Base-by-base conservation (phyloP, 1,284 basidiomycete genomes). In the Trametes sp. region DNA sequence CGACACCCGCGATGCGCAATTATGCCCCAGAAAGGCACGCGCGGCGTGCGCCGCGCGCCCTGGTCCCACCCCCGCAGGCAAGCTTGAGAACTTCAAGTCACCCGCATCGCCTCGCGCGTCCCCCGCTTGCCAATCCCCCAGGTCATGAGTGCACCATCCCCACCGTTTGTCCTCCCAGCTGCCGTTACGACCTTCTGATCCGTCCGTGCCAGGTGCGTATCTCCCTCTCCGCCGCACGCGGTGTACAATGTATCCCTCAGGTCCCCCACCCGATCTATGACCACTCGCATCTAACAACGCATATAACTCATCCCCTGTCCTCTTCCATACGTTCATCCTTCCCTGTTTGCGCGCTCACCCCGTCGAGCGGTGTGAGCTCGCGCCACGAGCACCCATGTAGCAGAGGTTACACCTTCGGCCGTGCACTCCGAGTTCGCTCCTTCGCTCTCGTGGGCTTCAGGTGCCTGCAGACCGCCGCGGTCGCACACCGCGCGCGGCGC, bases 61-160 rank as follows among this genome's bases (percentile, higher is more conserved):
- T 24, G 24, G n/a, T 48, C 58, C 44, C 58, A 59, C 51, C 44
- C 42, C 21, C 13, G 38, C 50, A 48, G 41, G 44, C 36, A 31
- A 14, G n/a, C 48, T 33, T 54, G 33, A 45, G 57, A 59, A 63
- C 51, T 42, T 55, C 53, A 54, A 19, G 44, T 21, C n/a, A n/a
- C 26, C 46, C 41, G 28, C 51, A 55, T 50, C 45, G 45, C 53
- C 52, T 21, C 57, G 58, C 54, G 35, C 58, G 54, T 50, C 57
- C 59, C n/a, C 52, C 61, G 56, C 61, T 38, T 63, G 61, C 38
- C 56, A 29, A 24, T 28, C 24, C 45, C 38, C 61, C 33, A 29
- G 59, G 63, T 64, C 63, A 64, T 64, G 63, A 53, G 63, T 64
- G 55, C 62, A 57, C 61, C 42, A n/a, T 35, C 56, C 45, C 41